These are phyloP conservation scores for Pyrenophora teres DNA, from an alignment of 2,329 filamentous ascomycete species.

Conservation along the genomic window DNA sequence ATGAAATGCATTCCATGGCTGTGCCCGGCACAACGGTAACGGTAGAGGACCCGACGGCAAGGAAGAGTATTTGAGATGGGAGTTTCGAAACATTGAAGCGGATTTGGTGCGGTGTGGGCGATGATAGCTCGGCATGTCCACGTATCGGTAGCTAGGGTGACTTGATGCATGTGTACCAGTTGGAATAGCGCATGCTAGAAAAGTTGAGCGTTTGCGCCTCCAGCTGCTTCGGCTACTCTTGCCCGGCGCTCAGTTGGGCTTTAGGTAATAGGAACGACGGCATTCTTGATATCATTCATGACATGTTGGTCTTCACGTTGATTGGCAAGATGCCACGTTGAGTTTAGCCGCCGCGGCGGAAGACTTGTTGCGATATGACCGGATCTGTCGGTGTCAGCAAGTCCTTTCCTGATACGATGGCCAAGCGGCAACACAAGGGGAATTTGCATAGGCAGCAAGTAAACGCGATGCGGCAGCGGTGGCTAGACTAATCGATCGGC, in stretches of 20 bases:
- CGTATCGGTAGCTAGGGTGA: too few species aligned
- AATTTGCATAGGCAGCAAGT: background rate
- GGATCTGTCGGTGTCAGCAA: background rate
- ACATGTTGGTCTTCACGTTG: too few species aligned
- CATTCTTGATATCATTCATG: too few species aligned
- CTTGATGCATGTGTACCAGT: background rate
- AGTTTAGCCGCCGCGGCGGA: background rate
- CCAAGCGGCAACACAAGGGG: conserved; percentile 8
- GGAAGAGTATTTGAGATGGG: conserved; percentile 1
- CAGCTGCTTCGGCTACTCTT: background rate
- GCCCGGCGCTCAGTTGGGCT: too few species aligned
- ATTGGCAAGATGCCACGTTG: too few species aligned
- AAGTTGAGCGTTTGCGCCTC: too few species aligned
- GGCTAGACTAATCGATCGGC: conserved; percentile 13
- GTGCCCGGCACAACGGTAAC: background rate
- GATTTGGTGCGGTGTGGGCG: background rate
- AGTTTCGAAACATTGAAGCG: conserved; percentile 17
- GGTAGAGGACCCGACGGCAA: conserved; percentile 1
- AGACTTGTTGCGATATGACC: background rate
- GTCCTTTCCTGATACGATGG: background rate
- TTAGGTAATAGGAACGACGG: too few species aligned
- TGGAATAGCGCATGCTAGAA: background rate
- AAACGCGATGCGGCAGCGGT: background rate
- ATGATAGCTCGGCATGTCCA: too few species aligned
- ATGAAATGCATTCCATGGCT: conserved; percentile 4